Base-by-base conservation (phyloP, 1,284 basidiomycete species). In the Marasmius sp. region DNA sequence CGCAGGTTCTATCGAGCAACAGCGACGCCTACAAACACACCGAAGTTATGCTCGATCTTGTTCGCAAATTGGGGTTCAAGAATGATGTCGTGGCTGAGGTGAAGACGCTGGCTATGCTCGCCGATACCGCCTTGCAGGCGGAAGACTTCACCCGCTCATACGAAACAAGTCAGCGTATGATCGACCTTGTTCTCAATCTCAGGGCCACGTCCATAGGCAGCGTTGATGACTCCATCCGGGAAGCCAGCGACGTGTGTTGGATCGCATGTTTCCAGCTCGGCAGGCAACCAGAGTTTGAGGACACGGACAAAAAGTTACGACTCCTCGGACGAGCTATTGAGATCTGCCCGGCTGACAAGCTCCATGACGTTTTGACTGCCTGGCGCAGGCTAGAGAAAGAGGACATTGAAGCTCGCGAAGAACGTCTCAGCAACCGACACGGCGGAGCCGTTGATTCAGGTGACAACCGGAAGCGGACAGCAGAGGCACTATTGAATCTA, bases 41-140 rank as follows among this genome's bases (percentile, higher is more conserved):
- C 0, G 88, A 95, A 69, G 90, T 98, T 63, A 89, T 98, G 54
- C 83, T 97, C 43, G 94, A 97, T 58, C 85, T 98, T 37, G 86
- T 90, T 18, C 80, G 87, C 72, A 97, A 96, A 75, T 87, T 98
- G 11, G 95, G 95, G 1, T 93, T 89, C 72, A 78, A 81, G 54
- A 80, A 80, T 38, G 88, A 95, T 68, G 69, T 78, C 3, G 82
- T 86, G 8, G 92, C 93, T 1, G 86, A 92, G 71, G 88, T 93
- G 57, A 89, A 93, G 70, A 85, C 89, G 1, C 81, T 94, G 43
- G 92, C 93, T 38, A 96, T 97, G 94, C 81, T 97, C 41, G 88
- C 88, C 5, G 92, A 94, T 64, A 87, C 92, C 1, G 93, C 94
- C 0, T 81, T 95, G 6, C 87, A 91, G 65, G 83, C 83, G 0